A percentile compares a stretch with the other conserved stretches of the same genome.
Evolutionary conservation across 108 stramenopile genomes (phyloP).

Genomic region (Pseudonitzschia multiseries): DNA sequence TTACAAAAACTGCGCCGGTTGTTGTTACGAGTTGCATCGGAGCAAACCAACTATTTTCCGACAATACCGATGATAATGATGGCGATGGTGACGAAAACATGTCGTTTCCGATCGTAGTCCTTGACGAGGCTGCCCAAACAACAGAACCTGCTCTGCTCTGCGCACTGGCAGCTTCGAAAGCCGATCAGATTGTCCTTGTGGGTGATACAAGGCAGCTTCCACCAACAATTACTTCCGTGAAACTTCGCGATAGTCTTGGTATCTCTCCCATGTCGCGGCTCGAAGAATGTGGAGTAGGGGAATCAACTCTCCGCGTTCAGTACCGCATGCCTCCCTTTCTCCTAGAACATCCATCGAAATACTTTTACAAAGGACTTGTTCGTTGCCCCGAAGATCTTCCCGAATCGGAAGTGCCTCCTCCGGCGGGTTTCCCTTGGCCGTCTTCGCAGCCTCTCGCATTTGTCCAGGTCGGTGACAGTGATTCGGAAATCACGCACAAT

Average conservation of each 20-base stretch:
- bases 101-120: slow-evolving; percentile 53
- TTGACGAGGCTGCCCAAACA: slow-evolving; percentile 79
- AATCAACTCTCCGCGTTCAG: slow-evolving; percentile 47
- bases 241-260: slow-evolving; percentile 54
- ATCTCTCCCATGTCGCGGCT: slow-evolving; percentile 70
- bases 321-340: slow-evolving; percentile 71
- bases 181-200: slow-evolving; percentile 61
- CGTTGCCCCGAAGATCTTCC: slow-evolving; percentile 29
- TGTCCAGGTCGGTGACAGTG: slow-evolving; percentile 46
- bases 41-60: slow-evolving; percentile 47
- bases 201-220: slow-evolving; percentile 75
- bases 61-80: neutral
- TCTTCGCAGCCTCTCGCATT: slow-evolving; percentile 54
- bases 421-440: slow-evolving; percentile 68
- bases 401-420: slow-evolving; percentile 13
- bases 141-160: slow-evolving; percentile 74
- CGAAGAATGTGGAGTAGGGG: slow-evolving; percentile 46
- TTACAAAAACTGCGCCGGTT: slow-evolving; percentile 53
- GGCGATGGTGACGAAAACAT: neutral
- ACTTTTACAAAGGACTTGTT: slow-evolving; percentile 65
- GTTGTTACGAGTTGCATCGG: slow-evolving; percentile 75
- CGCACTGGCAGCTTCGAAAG: slow-evolving; percentile 55
- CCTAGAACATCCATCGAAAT: slow-evolving; percentile 55
- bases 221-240: slow-evolving; percentile 51
- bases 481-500: slow-evolving; percentile 43